These are phyloP conservation scores for Plenodomus tracheiphilus DNA, from an alignment of 2,329 filamentous ascomycete species.

Conservation along the genomic window DNA sequence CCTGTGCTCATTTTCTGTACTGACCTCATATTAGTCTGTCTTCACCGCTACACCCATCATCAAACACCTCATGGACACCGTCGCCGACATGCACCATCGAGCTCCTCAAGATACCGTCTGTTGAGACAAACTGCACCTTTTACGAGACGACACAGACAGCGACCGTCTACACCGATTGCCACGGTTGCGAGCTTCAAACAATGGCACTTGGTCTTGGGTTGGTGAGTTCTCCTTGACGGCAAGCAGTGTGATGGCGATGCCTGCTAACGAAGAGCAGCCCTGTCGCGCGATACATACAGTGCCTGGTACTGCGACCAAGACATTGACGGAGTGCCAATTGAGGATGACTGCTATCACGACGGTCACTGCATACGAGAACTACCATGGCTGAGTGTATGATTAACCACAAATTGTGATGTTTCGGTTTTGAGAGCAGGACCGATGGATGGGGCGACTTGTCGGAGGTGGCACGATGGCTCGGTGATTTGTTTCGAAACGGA, in stretches of 20 bases:
- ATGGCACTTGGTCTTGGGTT: slow-evolving; percentile 25
- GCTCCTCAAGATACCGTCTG: slow-evolving; percentile 20
- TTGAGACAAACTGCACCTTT: slow-evolving; percentile 27
- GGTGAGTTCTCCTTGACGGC: slow-evolving; percentile 14
- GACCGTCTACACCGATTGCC: slow-evolving; percentile 33
- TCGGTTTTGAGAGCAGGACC: neutral
- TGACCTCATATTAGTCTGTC: neutral
- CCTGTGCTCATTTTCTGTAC: neutral
- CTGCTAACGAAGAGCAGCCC: slow-evolving; percentile 15
- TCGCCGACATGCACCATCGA: slow-evolving; percentile 19
- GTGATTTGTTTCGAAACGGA: neutral
- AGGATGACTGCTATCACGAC: neutral
- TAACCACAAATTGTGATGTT: neutral
- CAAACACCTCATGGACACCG: neutral
- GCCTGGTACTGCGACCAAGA: slow-evolving; percentile 14
- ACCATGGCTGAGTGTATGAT: neutral
- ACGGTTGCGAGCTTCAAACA: slow-evolving; percentile 26
- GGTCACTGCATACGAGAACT: neutral
- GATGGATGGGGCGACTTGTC: neutral
- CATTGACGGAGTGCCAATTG: slow-evolving; percentile 13
- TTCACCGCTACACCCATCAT: neutral
- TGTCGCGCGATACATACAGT: slow-evolving; percentile 22
- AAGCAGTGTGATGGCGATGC: neutral
- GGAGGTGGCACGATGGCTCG: neutral
- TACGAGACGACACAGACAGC: slow-evolving; percentile 23